Percentiles rank a stretch among this genome's conserved stretches.
Evolutionary conservation across 371 early-diverging fungal genomes (phyloP).

Genomic region (Dichotomocladium elegans): DNA sequence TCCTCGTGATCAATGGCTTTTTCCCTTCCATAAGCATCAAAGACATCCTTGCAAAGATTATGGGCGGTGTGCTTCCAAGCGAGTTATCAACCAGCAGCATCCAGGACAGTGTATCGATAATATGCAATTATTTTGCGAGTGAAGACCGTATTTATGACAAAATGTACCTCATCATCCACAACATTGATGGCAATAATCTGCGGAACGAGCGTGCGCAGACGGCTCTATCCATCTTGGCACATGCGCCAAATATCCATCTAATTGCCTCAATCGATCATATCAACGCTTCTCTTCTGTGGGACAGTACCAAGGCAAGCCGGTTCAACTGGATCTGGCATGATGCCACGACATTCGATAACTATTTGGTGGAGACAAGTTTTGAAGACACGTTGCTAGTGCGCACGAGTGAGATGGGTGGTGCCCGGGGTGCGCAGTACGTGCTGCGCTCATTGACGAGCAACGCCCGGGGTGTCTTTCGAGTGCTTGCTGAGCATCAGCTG

Average conservation of each 20-base stretch:
- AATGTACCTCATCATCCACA: constrained; percentile 82
- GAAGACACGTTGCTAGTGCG: constrained; percentile 73
- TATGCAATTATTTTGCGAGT: constrained; percentile 59
- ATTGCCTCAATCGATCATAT: constrained; percentile 90
- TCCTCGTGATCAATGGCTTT: constrained; percentile 82
- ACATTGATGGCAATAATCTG: constrained; percentile 85
- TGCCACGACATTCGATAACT: constrained; percentile 80
- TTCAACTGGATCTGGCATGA: constrained; percentile 92
- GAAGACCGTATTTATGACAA: constrained; percentile 42
- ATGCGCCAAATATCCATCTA: constrained; percentile 65
- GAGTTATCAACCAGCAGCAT: constrained; percentile 18
- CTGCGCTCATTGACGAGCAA: constrained; percentile 79
- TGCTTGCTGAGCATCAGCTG: constrained; percentile 72
- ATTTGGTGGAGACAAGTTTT: constrained; percentile 77
- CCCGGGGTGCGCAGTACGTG: constrained; percentile 78
- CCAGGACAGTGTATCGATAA: constrained; percentile 61
- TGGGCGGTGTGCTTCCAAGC: constrained; percentile 43
- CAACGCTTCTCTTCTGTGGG: constrained; percentile 86
- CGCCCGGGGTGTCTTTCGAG: constrained; percentile 75
- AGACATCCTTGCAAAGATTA: constrained; percentile 63
- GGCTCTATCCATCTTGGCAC: constrained; percentile 65
- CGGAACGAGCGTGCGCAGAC: constrained; percentile 68
- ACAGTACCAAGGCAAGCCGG: constrained; percentile 58
- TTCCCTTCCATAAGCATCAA: constrained; percentile 75
- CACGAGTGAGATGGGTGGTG: constrained; percentile 48